A percentile compares a stretch with the other conserved stretches of the same genome.
phyloP scores from a whole-genome alignment of 1,284 basidiomycete genomes.

The Athelia psychrophila region DNA sequence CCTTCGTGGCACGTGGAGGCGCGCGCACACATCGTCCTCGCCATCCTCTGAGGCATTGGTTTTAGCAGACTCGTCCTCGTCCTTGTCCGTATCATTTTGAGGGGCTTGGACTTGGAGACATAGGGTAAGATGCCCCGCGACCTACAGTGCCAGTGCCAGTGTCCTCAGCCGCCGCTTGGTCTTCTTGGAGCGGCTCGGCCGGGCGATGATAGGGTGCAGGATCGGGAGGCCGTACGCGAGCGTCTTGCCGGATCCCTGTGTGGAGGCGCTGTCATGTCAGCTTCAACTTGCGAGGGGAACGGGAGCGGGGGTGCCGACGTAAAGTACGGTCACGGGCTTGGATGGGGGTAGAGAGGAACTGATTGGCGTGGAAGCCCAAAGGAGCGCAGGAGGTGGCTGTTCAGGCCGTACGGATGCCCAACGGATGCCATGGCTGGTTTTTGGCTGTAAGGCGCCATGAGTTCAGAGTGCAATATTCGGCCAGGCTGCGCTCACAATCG shows the following conservation, averaged over 20 bases:
- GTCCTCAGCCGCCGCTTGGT: slow-evolving; percentile 60
- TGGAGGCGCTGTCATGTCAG: background rate
- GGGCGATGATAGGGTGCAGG: slow-evolving; percentile 72
- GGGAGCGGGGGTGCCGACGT: background rate
- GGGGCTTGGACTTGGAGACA: slow-evolving; percentile 47
- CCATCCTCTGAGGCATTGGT: slow-evolving; percentile 19
- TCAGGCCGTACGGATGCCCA: slow-evolving; percentile 65
- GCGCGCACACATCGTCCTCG: slow-evolving; percentile 13
- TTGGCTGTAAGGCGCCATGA: slow-evolving; percentile 34
- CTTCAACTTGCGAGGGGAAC: slow-evolving; percentile 3
- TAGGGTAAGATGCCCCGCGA: slow-evolving; percentile 79
- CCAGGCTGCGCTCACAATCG: background rate
- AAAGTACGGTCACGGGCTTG: slow-evolving; percentile 76
- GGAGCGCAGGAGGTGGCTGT: slow-evolving; percentile 66
- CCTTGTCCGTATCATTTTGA: slow-evolving; percentile 20
- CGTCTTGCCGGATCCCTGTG: slow-evolving; percentile 94
- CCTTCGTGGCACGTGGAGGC: slow-evolving; percentile 1
- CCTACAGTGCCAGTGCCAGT: slow-evolving; percentile 90
- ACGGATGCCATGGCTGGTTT: slow-evolving; percentile 61
- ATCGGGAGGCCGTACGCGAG: slow-evolving; percentile 94
- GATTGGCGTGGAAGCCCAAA: slow-evolving; percentile 69
- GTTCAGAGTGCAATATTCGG: slow-evolving; percentile 25
- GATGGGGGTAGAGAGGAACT: slow-evolving; percentile 81
- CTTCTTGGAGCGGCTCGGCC: slow-evolving; percentile 34
- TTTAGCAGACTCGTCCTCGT: too few relatives aligned